A percentile compares a stretch with the other conserved stretches of the same genome.
Evolutionary conservation across 768 basidiomycete genomes (phyloP).

Genomic region (Hirschioporus abietinus): DNA sequence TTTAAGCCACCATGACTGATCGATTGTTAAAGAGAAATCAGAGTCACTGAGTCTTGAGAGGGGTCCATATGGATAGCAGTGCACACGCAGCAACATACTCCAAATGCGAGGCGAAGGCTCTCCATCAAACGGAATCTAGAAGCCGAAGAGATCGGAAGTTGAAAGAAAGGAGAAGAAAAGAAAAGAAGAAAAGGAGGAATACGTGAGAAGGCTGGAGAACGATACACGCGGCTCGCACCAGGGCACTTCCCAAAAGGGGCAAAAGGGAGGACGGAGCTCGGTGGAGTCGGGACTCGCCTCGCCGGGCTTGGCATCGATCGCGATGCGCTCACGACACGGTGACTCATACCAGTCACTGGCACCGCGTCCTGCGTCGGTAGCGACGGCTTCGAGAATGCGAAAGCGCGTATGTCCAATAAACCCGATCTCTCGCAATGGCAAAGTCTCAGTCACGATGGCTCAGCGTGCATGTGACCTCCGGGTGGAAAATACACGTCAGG

Average conservation of each 20-base stretch:
- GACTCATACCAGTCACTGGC: background rate
- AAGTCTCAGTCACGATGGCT: background rate
- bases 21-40: too few species aligned
- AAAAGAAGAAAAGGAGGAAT: background rate
- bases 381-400: background rate
- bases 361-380: background rate
- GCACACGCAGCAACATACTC: too few species aligned
- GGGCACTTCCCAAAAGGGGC: background rate
- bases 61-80: too few species aligned
- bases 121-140: too few species aligned
- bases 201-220: background rate
- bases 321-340: background rate
- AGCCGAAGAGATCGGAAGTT: too few species aligned
- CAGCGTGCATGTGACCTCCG: background rate
- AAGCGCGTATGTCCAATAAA: background rate
- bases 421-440: background rate
- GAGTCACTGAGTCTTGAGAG: too few species aligned
- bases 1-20: too few species aligned
- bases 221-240: background rate
- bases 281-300: background rate
- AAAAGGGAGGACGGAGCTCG: background rate
- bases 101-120: too few species aligned
- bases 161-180: too few species aligned
- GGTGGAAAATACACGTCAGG: background rate
- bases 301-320: background rate